These are phyloP conservation scores for Boletus speciosus DNA, from an alignment of 768 basidiomycete genomes.

Conservation along the genomic window DNA sequence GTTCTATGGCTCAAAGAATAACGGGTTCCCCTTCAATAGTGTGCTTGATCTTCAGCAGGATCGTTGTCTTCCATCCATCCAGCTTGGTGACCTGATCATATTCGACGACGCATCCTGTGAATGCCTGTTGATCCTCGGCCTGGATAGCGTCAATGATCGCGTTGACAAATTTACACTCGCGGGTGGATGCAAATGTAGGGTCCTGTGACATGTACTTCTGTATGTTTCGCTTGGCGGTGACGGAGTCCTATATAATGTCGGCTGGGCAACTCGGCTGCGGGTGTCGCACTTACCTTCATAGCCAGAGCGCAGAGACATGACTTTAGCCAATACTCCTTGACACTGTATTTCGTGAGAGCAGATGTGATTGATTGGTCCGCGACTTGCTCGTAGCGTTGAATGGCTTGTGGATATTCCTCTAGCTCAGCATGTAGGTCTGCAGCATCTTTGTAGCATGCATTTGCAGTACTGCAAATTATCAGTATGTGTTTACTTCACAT, in stretches of 20 bases:
- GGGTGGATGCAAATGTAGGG: constrained; percentile 78
- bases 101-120: constrained; percentile 83
- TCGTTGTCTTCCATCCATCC: constrained; percentile 93
- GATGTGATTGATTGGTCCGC: constrained; percentile 79
- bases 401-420: constrained; percentile 80
- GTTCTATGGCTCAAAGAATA: constrained; percentile 24
- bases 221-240: constrained; percentile 79
- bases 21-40: constrained; percentile 58
- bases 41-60: constrained; percentile 89
- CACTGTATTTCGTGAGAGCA: constrained; percentile 92
- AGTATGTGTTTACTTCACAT: neutral
- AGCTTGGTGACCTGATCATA: constrained; percentile 90
- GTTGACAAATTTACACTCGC: constrained; percentile 87
- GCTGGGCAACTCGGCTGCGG: neutral
- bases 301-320: constrained; percentile 86
- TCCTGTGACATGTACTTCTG: constrained; percentile 78
- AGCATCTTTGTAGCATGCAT: constrained; percentile 93
- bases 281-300: constrained; percentile 59
- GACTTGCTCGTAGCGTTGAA: constrained; percentile 86
- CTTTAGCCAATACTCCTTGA: constrained; percentile 96
- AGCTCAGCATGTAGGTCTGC: constrained; percentile 92
- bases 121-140: constrained; percentile 65
- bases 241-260: constrained; percentile 60
- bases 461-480: constrained; percentile 69
- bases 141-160: constrained; percentile 77